Evolutionary conservation across 805 yeast genomes (phyloP).

Genomic region (Saccharomycopsis vini): DNA sequence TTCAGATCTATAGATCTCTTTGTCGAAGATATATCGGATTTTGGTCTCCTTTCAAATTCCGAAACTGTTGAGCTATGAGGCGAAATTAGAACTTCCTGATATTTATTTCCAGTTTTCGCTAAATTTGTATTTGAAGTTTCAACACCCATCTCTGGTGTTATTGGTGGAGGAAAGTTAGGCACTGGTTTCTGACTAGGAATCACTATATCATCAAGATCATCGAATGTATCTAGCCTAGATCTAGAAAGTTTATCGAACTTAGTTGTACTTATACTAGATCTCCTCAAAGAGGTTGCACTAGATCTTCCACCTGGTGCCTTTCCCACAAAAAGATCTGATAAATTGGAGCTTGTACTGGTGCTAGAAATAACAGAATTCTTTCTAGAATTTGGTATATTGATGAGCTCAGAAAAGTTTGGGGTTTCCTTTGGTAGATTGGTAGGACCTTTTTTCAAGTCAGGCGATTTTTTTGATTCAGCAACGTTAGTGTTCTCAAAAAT

Average conservation of each 20-base stretch:
- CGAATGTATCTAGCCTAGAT: background rate
- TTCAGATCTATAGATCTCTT: no score
- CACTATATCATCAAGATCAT: background rate
- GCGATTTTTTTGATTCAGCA: no score
- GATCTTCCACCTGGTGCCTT: background rate
- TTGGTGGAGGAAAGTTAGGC: slow-evolving; percentile 45
- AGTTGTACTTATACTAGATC: background rate
- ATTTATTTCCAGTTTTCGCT: no score
- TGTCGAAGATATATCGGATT: no score
- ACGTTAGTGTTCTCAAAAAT: no score
- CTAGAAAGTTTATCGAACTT: background rate
- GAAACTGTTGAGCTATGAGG: no score
- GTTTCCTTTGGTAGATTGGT: background rate
- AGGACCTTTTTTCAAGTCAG: background rate
- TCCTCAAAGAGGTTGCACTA: background rate
- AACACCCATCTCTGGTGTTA: no score
- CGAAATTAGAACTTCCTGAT: no score
- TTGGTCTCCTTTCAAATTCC: no score
- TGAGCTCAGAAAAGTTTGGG: slow-evolving; percentile 5
- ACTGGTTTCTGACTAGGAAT: slow-evolving; percentile 38
- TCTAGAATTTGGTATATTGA: slow-evolving; percentile 16
- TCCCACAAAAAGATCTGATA: background rate
- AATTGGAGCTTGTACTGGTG: background rate
- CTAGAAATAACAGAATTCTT: slow-evolving; percentile 17
- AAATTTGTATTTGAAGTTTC: no score